These are phyloP conservation scores for Theobroma grandiflorum DNA, from an alignment of 441 rosid genomes.

Conservation along the genomic window DNA sequence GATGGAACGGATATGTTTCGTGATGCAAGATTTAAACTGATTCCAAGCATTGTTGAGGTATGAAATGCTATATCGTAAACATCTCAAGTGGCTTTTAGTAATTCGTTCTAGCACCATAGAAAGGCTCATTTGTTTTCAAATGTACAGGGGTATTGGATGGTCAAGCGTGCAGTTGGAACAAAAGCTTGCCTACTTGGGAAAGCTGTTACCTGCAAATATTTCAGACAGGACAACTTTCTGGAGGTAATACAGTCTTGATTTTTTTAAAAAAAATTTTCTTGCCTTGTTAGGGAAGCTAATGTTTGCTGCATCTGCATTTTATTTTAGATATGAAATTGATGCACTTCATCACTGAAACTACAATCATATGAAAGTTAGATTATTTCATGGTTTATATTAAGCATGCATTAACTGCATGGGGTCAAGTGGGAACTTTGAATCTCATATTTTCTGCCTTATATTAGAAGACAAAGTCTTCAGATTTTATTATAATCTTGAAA, in stretches of 20 bases:
- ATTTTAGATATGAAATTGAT: conserved; percentile 6
- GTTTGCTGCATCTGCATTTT: conserved; percentile 7
- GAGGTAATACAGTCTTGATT: conserved; percentile 56
- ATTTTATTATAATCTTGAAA: conserved; percentile 1
- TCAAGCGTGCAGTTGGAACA: conserved; percentile 84
- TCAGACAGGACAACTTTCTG: conserved; percentile 91
- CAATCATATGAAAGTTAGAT: neutral
- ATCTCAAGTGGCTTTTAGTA: conserved; percentile 1
- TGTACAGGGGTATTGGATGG: conserved; percentile 87
- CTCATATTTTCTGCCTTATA: neutral
- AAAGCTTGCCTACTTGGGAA: conserved; percentile 72
- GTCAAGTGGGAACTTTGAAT: conserved; percentile 6
- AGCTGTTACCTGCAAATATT: conserved; percentile 95
- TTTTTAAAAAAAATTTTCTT: conserved; percentile 9
- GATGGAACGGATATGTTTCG: conserved; percentile 73
- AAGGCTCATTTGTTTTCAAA: conserved; percentile 20
- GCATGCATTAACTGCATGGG: neutral
- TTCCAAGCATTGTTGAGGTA: conserved; percentile 72
- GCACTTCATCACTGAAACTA: neutral
- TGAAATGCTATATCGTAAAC: conserved; percentile 22
- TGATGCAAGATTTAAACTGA: conserved; percentile 76
- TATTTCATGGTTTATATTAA: neutral
- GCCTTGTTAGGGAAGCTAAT: conserved; percentile 7
- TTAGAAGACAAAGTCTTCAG: neutral
- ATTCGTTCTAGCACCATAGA: conserved; percentile 4